Evolutionary conservation across 345 rosid genomes (phyloP).

Genomic region (Camelina laxa): DNA sequence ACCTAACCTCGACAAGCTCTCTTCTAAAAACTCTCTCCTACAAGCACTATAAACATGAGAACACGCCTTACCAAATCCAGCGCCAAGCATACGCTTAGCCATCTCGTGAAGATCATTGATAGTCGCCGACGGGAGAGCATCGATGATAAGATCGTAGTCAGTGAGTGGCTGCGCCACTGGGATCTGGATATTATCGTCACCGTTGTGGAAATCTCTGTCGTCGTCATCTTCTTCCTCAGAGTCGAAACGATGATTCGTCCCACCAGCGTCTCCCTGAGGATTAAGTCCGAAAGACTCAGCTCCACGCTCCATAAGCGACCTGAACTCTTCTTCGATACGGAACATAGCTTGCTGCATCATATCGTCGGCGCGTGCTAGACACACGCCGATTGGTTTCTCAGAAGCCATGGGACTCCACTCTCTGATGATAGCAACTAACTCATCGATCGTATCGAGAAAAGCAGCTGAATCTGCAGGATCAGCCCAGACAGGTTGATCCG

Average conservation of each 20-base stretch:
- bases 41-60: slow-evolving; percentile 78
- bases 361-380: slow-evolving; percentile 75
- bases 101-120: slow-evolving; percentile 84
- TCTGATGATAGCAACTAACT: slow-evolving; percentile 55
- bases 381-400: slow-evolving; percentile 56
- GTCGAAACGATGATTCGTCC: slow-evolving; percentile 51
- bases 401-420: slow-evolving; percentile 61
- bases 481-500: slow-evolving; percentile 81
- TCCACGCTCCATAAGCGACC: slow-evolving; percentile 77
- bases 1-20: slow-evolving; percentile 78
- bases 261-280: slow-evolving; percentile 41
- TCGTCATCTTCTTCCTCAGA: slow-evolving; percentile 58
- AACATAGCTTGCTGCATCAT: slow-evolving; percentile 84
- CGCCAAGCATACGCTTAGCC: slow-evolving; percentile 83
- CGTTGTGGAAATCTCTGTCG: slow-evolving; percentile 43
- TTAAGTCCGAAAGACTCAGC: slow-evolving; percentile 61
- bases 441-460: slow-evolving; percentile 79
- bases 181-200: slow-evolving; percentile 53
- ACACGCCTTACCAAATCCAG: slow-evolving; percentile 76
- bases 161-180: slow-evolving; percentile 82
- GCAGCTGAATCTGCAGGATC: slow-evolving; percentile 75
- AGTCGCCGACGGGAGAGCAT: slow-evolving; percentile 82
- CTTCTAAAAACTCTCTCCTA: slow-evolving; percentile 82
- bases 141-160: slow-evolving; percentile 80
- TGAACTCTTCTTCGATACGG: slow-evolving; percentile 76